Evolutionary conservation across 495 filamentous ascomycete species (phyloP).

Genomic region (Evernia prunastri): DNA sequence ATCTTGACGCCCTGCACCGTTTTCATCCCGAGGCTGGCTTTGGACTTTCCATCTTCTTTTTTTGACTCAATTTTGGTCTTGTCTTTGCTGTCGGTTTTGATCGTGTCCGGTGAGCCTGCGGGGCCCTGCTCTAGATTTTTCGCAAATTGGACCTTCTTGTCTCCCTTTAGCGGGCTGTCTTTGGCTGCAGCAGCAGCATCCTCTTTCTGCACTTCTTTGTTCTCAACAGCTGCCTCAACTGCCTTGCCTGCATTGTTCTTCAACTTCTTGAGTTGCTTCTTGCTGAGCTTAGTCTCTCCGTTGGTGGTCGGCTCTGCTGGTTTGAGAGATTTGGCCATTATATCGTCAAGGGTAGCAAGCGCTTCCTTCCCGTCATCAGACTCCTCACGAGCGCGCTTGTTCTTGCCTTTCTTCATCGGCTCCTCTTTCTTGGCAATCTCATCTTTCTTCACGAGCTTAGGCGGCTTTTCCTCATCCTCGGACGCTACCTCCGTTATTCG

Average conservation of each 20-base stretch:
- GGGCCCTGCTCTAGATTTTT: constrained; percentile 97
- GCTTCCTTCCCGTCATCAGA: constrained; percentile 45
- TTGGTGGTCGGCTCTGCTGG: constrained; percentile 48
- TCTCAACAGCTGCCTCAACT: constrained; percentile 47
- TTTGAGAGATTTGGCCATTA: constrained; percentile 66
- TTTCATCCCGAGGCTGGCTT: constrained; percentile 60
- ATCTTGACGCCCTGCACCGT: constrained; percentile 80
- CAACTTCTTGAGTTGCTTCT: constrained; percentile 97
- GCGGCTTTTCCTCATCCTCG: constrained; percentile 67
- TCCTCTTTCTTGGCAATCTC: constrained; percentile 38
- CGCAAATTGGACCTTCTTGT: constrained; percentile 98
- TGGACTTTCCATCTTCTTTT: constrained; percentile 45
- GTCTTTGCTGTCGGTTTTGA: constrained; percentile 32
- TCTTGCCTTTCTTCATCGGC: constrained; percentile 61
- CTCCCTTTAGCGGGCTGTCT: constrained; percentile 51
- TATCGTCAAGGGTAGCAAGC: constrained; percentile 55
- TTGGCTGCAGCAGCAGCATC: constrained; percentile 27
- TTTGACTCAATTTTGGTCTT: constrained; percentile 31
- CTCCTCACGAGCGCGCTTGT: constrained; percentile 73
- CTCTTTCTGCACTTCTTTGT: constrained; percentile 48
- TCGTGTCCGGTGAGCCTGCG: constrained; percentile 53
- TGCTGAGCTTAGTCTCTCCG: constrained; percentile 62
- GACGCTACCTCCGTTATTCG: constrained; percentile 79
- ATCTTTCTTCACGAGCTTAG: constrained; percentile 55
- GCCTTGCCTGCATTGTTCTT: constrained; percentile 96